Evolutionary conservation across 495 filamentous ascomycete genomes (phyloP).

Genomic region (Podospora pseudocomata): DNA sequence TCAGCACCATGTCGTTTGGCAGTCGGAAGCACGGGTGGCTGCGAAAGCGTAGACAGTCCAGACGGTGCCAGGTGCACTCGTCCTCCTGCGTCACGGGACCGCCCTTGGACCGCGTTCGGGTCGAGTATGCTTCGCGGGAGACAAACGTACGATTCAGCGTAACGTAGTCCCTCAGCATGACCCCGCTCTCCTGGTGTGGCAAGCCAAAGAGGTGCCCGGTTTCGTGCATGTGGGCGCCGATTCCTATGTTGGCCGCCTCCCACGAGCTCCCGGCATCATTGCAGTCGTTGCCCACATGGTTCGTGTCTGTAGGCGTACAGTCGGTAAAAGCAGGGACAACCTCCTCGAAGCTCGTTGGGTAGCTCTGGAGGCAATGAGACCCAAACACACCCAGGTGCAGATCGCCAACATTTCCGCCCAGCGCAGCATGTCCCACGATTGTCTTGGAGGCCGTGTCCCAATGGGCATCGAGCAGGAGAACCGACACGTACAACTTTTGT

Average conservation of each 20-base stretch:
- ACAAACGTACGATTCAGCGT: slow-evolving; percentile 79
- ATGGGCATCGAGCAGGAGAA: slow-evolving; percentile 77
- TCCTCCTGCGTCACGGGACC: slow-evolving; percentile 68
- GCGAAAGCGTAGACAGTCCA: slow-evolving; percentile 83
- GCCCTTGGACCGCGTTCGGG: slow-evolving; percentile 75
- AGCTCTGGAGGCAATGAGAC: slow-evolving; percentile 83
- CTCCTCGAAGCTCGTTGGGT: slow-evolving; percentile 79
- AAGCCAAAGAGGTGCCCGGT: slow-evolving; percentile 82
- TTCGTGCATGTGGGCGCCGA: slow-evolving; percentile 88
- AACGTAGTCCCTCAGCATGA: slow-evolving; percentile 87
- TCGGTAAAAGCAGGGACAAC: slow-evolving; percentile 81
- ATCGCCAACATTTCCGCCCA: slow-evolving; percentile 61
- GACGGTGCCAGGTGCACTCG: slow-evolving; percentile 83
- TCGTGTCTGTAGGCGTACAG: slow-evolving; percentile 81
- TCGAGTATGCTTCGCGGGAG: slow-evolving; percentile 73
- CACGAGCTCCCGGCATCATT: slow-evolving; percentile 82
- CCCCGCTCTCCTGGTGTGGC: slow-evolving; percentile 78
- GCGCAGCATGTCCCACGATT: slow-evolving; percentile 76
- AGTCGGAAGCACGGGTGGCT: slow-evolving; percentile 87
- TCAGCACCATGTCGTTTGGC: slow-evolving; percentile 65
- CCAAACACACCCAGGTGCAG: slow-evolving; percentile 85
- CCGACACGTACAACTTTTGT: slow-evolving; percentile 82
- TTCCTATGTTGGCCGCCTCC: slow-evolving; percentile 88
- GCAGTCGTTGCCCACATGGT: slow-evolving; percentile 76
- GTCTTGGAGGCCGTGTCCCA: slow-evolving; percentile 71